Evolutionary conservation across 495 filamentous ascomycete genomes (phyloP), one percentile per base, ranked within the genome.

Genomic region (Daldinia concentrica): DNA sequence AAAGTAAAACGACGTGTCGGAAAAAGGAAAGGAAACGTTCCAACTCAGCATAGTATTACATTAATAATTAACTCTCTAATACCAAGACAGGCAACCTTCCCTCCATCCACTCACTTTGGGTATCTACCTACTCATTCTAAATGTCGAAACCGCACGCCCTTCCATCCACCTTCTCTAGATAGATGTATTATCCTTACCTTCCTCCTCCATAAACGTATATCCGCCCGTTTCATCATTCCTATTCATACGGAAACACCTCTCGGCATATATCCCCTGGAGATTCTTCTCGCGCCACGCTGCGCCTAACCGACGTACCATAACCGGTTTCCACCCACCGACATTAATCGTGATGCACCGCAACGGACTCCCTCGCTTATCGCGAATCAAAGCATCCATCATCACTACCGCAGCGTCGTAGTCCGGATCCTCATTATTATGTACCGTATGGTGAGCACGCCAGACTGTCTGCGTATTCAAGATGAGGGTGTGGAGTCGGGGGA

Each of bases 401-500:
- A 48, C 6, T 8, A 43, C 27, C 6, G 58, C 45, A 5, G 50
- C 63, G 1, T 62, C 56, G 24, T 27, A 39, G 26, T 78, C 75
- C 8, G 19, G 37, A 51, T 69, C 36, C 52, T 4, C 11, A 1
- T 15, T 14, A 52, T 26, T 37, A 22, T 8, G 15, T n/a, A 36
- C 14, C 34, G 27, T 48, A 4, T 74, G 61, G 14, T 24, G n/a
- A 5, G 70, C 36, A 0, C 55, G 52, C n/a, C 78, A 19, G 2
- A 69, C 62, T 1, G 77, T 79, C 52, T 79, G 78, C 29, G 68
- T 72, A 32, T 79, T 74, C 19, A 79, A 30, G 2, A 60, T 67
- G 14, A 79, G 68, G 22, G 50, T 68, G 3, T 70, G 27, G 1
- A 79, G 67, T 22, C 39, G 22, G 3, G 59, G 61, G 19, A 77